Evolutionary conservation across 495 filamentous ascomycete species (phyloP), one percentile per base, ranked within the genome.

Genomic region (Neurospora sp.): DNA sequence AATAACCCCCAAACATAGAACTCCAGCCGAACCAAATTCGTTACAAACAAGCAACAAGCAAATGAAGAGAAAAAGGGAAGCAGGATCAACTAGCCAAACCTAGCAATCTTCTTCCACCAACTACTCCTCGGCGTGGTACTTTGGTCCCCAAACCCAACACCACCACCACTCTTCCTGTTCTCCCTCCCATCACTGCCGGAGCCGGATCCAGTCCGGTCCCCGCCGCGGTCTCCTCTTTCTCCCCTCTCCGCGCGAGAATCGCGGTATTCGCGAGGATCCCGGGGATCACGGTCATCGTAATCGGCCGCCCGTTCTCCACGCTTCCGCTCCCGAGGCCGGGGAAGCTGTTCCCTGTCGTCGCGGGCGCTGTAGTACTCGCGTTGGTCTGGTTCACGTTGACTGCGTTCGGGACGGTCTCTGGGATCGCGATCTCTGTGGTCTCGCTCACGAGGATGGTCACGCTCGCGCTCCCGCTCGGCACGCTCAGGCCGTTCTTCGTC

Each of bases 61-160:
- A 35, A 16, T 3, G 22, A 16, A 9, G 2, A 61, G 12, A 59
- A 14, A 4, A 59, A 12, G 20, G 2, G 12, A 61, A 40, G 40
- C 10, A 40, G 2, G 3, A 61, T 61, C 53, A 44, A 61, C 27
- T 61, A 61, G 53, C 53, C 53, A 18, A 61, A 61, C 31, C 81
- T 79, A 20, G 81, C 80, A 38, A 86, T 79, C 79, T 86, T 87
- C 80, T 80, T 86, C 85, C 85, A 89, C 81, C 87, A 87, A 72
- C 86, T 87, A 74, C 84, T 87, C 61, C 87, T 78, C 71, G 86
- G 86, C 3, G 80, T 84, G 41, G 79, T 71, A 46, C 42, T n/a
- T 1, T 61, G 53, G 70, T 84, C 83, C 76, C 80, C 82, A 72
- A 84, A 85, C 53, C 77, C 79, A 70, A 74, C 80, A 61, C 69